Conservation (phyloP, 1,139 yeast genomes). For the Lodderomyces pseudojiufengensis region DNA sequence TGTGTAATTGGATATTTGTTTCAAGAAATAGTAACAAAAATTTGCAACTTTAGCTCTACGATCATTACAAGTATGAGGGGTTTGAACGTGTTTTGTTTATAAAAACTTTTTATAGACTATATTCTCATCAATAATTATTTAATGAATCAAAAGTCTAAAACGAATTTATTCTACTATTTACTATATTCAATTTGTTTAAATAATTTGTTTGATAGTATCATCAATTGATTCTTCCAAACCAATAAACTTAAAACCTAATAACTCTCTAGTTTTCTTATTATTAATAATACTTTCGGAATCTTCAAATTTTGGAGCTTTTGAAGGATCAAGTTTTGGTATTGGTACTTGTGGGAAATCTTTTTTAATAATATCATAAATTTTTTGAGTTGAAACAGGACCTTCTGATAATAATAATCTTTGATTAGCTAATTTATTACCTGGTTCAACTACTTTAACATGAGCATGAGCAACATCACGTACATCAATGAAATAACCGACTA, state of each 20-base stretch:
- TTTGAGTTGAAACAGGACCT: slow-evolving; percentile 23
- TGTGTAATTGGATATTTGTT: too few species aligned
- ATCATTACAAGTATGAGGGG: too few species aligned
- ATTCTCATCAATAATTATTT: too few species aligned
- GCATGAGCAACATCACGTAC: slow-evolving; percentile 53
- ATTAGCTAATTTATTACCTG: slow-evolving; percentile 16
- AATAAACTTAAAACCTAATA: slow-evolving; percentile 37
- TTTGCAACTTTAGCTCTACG: too few species aligned
- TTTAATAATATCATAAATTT: slow-evolving; percentile 22
- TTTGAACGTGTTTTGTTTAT: too few species aligned
- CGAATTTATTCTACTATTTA: too few species aligned
- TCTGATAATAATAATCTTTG: slow-evolving; percentile 29
- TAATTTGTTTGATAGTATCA: slow-evolving; percentile 37
- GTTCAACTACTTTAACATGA: slow-evolving; percentile 37
- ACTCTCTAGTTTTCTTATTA: slow-evolving; percentile 21
- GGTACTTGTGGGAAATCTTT: slow-evolving; percentile 15
- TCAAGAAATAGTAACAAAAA: too few species aligned
- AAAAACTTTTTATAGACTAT: too few species aligned
- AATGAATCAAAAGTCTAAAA: too few species aligned
- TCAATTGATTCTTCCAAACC: slow-evolving; percentile 32
- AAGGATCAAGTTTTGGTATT: slow-evolving; percentile 14
- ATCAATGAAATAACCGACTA: slow-evolving; percentile 35
- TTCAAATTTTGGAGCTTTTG: slow-evolving; percentile 4
- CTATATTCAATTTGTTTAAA: too few species aligned
- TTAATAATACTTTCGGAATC: slow-evolving; percentile 8